A percentile compares a stretch with the other conserved stretches of the same genome.
These are phyloP conservation scores for Elongisporangium anandrum DNA, from an alignment of 352 stramenopile genomes.

Conservation along the genomic window DNA sequence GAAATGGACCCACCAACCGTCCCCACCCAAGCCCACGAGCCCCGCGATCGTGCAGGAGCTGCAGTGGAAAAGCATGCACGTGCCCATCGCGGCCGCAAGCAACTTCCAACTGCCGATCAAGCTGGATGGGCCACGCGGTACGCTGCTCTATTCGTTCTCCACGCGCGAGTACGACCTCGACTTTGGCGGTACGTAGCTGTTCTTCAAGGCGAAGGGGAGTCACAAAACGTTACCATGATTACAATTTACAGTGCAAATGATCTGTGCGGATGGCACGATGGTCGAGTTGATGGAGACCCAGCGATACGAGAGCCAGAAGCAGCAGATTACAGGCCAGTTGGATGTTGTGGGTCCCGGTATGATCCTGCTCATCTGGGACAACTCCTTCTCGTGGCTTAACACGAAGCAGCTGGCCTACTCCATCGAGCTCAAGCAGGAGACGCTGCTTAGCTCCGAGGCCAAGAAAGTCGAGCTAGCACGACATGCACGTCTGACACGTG, in stretches of 20 bases:
- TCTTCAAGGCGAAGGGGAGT: neutral
- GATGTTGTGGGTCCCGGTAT: conserved; percentile 48
- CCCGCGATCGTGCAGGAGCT: conserved; percentile 45
- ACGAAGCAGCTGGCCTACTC: conserved; percentile 71
- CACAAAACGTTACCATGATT: neutral
- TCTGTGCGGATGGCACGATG: conserved; percentile 48
- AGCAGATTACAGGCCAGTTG: conserved; percentile 35
- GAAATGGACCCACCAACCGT: conserved; percentile 1
- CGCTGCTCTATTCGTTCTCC: conserved; percentile 60
- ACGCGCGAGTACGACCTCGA: conserved; percentile 72
- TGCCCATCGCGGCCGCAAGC: conserved; percentile 57
- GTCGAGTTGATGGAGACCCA: conserved; percentile 44
- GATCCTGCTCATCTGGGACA: conserved; percentile 73
- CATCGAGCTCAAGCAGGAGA: conserved; percentile 65
- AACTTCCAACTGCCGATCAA: conserved; percentile 75
- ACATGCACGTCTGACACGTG: conserved; percentile 36
- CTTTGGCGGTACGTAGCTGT: conserved; percentile 29
- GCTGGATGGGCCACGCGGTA: conserved; percentile 48
- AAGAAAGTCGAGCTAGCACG: conserved; percentile 44
- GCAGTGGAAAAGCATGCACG: conserved; percentile 74
- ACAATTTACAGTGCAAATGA: conserved; percentile 38
- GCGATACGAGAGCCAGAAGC: conserved; percentile 66
- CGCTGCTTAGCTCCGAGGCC: conserved; percentile 24
- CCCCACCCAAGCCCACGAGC: conserved; percentile 4
- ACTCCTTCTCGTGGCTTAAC: conserved; percentile 82